Evolutionary conservation across 148 eudicot genomes (phyloP).

Genomic region (Persicaria tinctoria): DNA sequence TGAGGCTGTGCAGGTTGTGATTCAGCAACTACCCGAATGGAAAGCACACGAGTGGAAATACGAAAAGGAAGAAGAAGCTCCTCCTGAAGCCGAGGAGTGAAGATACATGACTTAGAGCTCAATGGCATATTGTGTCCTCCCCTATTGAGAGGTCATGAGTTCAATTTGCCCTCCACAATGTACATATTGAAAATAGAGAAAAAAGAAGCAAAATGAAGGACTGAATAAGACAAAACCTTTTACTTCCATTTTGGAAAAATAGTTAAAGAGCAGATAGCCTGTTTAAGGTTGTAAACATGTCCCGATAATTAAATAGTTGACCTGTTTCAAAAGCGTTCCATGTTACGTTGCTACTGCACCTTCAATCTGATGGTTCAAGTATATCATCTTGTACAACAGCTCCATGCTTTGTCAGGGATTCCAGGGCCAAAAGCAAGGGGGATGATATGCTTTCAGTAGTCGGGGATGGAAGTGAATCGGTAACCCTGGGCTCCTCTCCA

Average conservation of each 20-base stretch:
- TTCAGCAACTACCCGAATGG: conserved; percentile 94
- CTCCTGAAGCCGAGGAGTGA: conserved; percentile 5
- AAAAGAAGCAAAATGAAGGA: background rate
- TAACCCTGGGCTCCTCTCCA: conserved; percentile 98
- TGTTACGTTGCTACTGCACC: background rate
- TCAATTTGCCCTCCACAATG: no score
- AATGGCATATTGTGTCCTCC: background rate
- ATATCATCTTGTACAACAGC: background rate
- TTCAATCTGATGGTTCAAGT: background rate
- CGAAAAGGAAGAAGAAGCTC: conserved; percentile 25
- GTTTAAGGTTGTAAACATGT: background rate
- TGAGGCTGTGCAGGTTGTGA: conserved; percentile 46
- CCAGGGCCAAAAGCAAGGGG: background rate
- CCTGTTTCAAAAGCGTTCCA: background rate
- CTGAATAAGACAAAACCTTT: background rate
- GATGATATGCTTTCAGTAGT: conserved; percentile 33
- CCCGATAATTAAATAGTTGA: background rate
- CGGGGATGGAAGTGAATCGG: conserved; percentile 83
- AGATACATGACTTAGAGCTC: conserved; percentile 2
- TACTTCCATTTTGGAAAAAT: background rate
- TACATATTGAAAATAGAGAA: background rate
- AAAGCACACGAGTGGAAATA: conserved; percentile 80
- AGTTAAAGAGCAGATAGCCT: background rate
- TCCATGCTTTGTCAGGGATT: background rate
- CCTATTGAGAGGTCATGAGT: no score